A percentile compares a stretch with the other conserved stretches of the same genome.
Conservation (phyloP, 2,329 filamentous ascomycete species). For the Cadophora sp. region DNA sequence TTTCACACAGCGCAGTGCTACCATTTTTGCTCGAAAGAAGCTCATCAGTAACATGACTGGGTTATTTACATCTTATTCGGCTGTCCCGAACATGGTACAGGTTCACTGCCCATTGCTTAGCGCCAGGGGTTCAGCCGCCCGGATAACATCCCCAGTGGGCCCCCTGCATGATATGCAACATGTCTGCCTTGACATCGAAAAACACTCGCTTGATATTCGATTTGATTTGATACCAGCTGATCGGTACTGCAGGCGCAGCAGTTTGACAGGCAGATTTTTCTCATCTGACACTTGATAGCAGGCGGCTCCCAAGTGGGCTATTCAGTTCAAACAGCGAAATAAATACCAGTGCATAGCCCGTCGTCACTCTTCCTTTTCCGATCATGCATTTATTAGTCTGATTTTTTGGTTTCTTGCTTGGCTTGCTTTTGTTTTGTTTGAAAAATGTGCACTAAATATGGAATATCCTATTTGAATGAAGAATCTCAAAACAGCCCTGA, state of each 20-base stretch:
- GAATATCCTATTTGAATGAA: not conserved
- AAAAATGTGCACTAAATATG: not conserved
- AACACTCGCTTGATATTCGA: not conserved
- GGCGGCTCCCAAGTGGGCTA: no score
- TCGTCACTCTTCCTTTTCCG: no score
- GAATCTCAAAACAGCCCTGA: not conserved
- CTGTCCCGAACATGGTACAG: not conserved
- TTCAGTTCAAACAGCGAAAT: no score
- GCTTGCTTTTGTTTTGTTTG: no score
- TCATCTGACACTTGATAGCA: no score
- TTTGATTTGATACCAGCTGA: conserved; percentile 9
- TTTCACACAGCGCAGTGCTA: not conserved
- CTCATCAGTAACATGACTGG: not conserved
- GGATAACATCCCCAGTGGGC: not conserved
- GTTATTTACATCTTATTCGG: no score
- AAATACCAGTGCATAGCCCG: no score
- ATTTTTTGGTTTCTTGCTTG: no score
- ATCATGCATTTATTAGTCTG: no score
- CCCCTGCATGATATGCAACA: not conserved
- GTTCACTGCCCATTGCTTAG: conserved; percentile 3
- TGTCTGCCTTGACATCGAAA: not conserved
- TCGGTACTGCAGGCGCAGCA: not conserved
- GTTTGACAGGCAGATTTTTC: not conserved
- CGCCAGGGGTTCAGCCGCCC: not conserved
- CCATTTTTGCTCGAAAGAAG: not conserved